Evolutionary conservation across 108 stramenopile species (phyloP), one percentile per base, ranked within the genome.

Genomic region (Cyclostephanos invisitatus): DNA sequence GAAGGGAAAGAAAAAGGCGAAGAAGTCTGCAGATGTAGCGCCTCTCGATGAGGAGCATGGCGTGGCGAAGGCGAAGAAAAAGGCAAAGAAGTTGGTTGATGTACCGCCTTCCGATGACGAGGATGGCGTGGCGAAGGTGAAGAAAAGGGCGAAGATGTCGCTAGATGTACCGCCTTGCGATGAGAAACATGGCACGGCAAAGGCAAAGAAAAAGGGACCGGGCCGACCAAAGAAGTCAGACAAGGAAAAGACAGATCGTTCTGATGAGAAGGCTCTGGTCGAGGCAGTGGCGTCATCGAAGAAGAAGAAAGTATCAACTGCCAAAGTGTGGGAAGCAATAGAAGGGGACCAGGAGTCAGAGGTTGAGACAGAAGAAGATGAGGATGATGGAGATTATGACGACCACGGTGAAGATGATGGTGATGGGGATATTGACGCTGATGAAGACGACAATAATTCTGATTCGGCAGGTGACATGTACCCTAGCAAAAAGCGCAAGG

Each of bases 261-360:
- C 11, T 2, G 62, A 61, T 2, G 47, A 40, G 36, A 48, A 18
- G 15, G 15, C 29, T 20, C 3, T n/a, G 60, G 70, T 27, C n/a
- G 35, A 54, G 47, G 62, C 59, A 51, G 56, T 9, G n/a, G 66
- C 61, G 14, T 35, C 53, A 28, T 66, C 59, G 21, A n/a, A 56
- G 7, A 62, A 48, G 55, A 22, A 65, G 25, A 67, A 68, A 49
- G 67, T 67, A 35, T 10, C 36, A 35, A 80, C 50, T 24, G 65
- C 55, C 11, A 73, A 81, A 38, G 77, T 77, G 40, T 68, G 46
- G 67, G 48, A 40, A 9, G 37, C 68, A 20, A 25, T 80, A 17
- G 78, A 80, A 22, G 78, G 72, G 28, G 78, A 80, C 59, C 50
- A 69, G n/a, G 78, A 80, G 42, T 73, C 48, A 27, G 62, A 68